Base-by-base conservation (phyloP, 2,329 filamentous ascomycete species). In the Gnomoniopsis sp. region DNA sequence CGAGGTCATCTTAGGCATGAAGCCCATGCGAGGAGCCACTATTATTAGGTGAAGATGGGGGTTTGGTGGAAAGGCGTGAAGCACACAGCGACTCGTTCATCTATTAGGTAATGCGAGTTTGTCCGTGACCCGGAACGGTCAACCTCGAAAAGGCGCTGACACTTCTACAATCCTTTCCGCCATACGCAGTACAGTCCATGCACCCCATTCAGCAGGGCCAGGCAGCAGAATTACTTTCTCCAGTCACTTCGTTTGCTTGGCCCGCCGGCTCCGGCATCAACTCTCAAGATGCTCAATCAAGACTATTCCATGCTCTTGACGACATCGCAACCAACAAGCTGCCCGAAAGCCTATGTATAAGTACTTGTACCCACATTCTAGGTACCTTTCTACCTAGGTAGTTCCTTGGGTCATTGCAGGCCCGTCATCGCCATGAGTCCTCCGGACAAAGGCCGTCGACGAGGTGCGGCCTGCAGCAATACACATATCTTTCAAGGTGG, bases 1-100 rank as follows among this genome's bases (percentile, higher is more conserved):
- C 26, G 70, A 68, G 57, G 75, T 69, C 74, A 76, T 78, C 10
- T 49, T 46, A 19, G n/a, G 19, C 26, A 38, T 64, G 57, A 51
- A 11, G 57, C 22, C 38, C 57, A 62, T 60, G 30, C 21, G 26
- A 3, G 17, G 15, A 11, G 19, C 19, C 17, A 30, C 11, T 17
- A 23, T 22, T n/a, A n/a, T n/a, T n/a, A n/a, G n/a, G n/a, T n/a
- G n/a, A n/a, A n/a, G n/a, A n/a, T n/a, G n/a, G n/a, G n/a, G n/a
- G n/a, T n/a, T n/a, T n/a, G n/a, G n/a, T n/a, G n/a, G n/a, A n/a
- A n/a, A n/a, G n/a, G n/a, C n/a, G n/a, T n/a, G n/a, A n/a, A n/a
- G n/a, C n/a, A n/a, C n/a, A n/a, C n/a, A n/a, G n/a, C n/a, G n/a
- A n/a, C n/a, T n/a, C n/a, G n/a, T n/a, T n/a, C n/a, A n/a, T n/a